phyloP scores from a whole-genome alignment of 805 yeast species.

The Wickerhamomyces ciferrii region DNA sequence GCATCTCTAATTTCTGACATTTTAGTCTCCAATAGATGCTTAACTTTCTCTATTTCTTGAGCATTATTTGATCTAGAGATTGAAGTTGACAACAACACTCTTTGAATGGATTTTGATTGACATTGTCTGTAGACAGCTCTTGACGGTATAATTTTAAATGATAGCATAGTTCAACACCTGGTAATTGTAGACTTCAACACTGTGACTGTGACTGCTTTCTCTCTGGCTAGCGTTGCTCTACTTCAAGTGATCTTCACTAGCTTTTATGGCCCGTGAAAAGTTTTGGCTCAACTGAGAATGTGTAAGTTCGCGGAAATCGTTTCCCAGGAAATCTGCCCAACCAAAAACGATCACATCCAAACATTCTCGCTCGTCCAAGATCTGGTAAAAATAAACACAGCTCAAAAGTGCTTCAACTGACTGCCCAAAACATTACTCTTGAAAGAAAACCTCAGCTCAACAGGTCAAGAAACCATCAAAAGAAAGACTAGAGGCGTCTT shows the following conservation, averaged over 20 bases:
- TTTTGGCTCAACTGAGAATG: background rate
- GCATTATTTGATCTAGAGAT: background rate
- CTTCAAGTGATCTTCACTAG: background rate
- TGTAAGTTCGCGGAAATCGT: background rate
- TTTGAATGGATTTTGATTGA: background rate
- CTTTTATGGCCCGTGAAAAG: background rate
- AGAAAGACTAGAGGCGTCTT: no score
- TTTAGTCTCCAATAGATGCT: background rate
- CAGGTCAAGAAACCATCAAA: no score
- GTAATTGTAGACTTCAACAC: background rate
- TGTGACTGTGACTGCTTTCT: no score
- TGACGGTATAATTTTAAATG: no score
- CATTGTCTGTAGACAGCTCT: background rate
- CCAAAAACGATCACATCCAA: background rate
- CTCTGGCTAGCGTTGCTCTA: background rate
- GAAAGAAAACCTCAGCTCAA: background rate
- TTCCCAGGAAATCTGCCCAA: background rate
- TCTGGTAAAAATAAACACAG: background rate
- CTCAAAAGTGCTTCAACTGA: background rate
- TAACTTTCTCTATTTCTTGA: constrained; percentile 1
- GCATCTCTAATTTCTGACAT: background rate
- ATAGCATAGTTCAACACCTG: no score
- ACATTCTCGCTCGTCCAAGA: background rate
- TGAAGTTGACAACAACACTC: background rate
- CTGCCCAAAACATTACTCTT: background rate